phyloP scores from a whole-genome alignment of 2,329 filamentous ascomycete genomes.

The Hypoxylon sp. region DNA sequence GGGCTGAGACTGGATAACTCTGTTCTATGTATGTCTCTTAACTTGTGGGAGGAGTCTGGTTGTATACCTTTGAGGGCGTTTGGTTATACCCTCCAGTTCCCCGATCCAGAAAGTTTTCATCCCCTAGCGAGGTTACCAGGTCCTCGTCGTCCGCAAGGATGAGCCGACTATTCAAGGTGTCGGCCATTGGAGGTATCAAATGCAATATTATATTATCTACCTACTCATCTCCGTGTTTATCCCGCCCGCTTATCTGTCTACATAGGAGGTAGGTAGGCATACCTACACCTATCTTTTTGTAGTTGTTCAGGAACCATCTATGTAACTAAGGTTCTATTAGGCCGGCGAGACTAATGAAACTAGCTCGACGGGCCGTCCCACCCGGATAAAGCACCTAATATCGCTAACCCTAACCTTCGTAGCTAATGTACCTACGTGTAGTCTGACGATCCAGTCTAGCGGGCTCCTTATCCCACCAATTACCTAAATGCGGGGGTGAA shows the following conservation, averaged over 20 bases:
- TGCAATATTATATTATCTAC: slow-evolving; percentile 18
- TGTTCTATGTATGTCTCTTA: slow-evolving; percentile 20
- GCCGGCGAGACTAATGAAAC: slow-evolving; percentile 25
- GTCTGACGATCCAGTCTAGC: slow-evolving; percentile 8
- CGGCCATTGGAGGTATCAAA: slow-evolving; percentile 10
- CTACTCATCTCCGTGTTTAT: slow-evolving; percentile 7
- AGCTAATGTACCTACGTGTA: background rate
- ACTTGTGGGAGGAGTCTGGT: slow-evolving; percentile 26
- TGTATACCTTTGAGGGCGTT: slow-evolving; percentile 33
- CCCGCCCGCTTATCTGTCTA: slow-evolving; percentile 6
- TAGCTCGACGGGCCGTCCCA: slow-evolving; percentile 44
- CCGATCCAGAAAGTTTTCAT: slow-evolving; percentile 22
- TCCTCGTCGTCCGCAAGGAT: slow-evolving; percentile 6
- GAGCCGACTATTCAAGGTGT: slow-evolving; percentile 15
- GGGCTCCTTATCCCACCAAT: slow-evolving; percentile 9
- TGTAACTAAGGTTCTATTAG: slow-evolving; percentile 19
- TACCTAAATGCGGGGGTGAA: slow-evolving; percentile 30
- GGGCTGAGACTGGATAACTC: slow-evolving; percentile 20
- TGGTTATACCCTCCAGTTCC: slow-evolving; percentile 31
- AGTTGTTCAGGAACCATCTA: background rate
- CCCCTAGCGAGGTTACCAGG: slow-evolving; percentile 25
- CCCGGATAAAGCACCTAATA: slow-evolving; percentile 29
- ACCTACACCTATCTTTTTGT: background rate
- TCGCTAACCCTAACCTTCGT: slow-evolving; percentile 18
- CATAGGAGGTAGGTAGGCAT: background rate